phyloP scores from a whole-genome alignment of 208 protist genomes.

The Leishmania lainsoni region DNA sequence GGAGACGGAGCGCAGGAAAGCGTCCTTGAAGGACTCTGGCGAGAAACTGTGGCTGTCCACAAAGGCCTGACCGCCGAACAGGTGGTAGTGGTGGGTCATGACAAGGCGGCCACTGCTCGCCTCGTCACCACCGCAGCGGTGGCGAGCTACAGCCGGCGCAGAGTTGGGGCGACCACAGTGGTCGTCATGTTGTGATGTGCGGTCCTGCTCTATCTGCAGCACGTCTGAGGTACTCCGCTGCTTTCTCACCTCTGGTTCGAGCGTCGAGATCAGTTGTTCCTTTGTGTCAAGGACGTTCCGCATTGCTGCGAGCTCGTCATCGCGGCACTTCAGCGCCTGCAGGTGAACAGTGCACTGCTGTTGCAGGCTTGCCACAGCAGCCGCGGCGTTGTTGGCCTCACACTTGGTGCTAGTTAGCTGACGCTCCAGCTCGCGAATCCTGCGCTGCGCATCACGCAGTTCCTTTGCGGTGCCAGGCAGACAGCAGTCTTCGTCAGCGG shows the following conservation, averaged over 20 bases:
- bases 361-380: conserved; percentile 21
- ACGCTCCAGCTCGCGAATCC: conserved; percentile 30
- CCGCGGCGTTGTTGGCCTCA: conserved; percentile 23
- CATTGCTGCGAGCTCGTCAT: conserved; percentile 32
- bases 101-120: conserved; percentile 25
- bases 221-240: neutral
- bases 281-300: conserved; percentile 22
- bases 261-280: conserved; percentile 19
- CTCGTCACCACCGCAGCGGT: conserved; percentile 15
- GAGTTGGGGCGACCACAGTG: conserved; percentile 25
- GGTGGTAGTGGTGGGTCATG: conserved; percentile 45
- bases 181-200: neutral
- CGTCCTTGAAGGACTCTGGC: conserved; percentile 41
- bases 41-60: conserved; percentile 31
- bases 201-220: neutral
- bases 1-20: conserved; percentile 51
- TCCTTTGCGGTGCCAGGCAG: conserved; percentile 45
- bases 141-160: conserved; percentile 7
- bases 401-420: conserved; percentile 12
- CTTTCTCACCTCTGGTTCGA: conserved; percentile 15
- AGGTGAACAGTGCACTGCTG: conserved; percentile 16
- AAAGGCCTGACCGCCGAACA: conserved; percentile 49
- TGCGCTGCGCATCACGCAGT: conserved; percentile 27
- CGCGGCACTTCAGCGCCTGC: conserved; percentile 13
- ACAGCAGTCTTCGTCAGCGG: conserved; percentile 15